phyloP scores from a whole-genome alignment of 2,329 filamentous ascomycete genomes.

The Phyllosticta citriasiana region DNA sequence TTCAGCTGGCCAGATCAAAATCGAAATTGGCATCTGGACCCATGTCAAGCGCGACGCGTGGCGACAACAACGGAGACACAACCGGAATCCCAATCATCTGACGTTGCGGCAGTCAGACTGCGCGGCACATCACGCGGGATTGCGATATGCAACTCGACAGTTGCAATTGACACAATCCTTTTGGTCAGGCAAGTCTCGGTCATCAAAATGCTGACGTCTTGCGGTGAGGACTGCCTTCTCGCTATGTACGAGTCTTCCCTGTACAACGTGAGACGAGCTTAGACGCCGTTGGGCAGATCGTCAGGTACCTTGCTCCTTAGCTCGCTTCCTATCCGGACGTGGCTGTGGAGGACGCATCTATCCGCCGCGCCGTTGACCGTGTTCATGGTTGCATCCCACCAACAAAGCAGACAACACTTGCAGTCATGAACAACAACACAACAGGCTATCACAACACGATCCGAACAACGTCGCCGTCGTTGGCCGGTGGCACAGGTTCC shows the following conservation, averaged over 20 bases:
- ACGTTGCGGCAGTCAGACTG: background rate
- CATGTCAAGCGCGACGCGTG: background rate
- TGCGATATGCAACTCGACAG: background rate
- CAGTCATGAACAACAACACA: background rate
- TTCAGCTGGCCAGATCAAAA: background rate
- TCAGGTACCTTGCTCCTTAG: background rate
- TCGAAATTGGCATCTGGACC: background rate
- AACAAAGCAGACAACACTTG: background rate
- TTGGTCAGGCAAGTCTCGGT: background rate
- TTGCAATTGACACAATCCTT: background rate
- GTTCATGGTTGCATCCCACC: background rate
- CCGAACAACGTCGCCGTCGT: background rate
- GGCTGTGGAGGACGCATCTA: background rate
- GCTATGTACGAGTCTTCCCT: background rate
- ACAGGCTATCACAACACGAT: background rate
- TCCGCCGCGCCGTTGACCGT: background rate
- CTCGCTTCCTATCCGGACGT: background rate
- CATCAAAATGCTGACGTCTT: background rate
- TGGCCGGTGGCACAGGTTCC: background rate
- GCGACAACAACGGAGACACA: background rate
- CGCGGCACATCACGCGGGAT: background rate
- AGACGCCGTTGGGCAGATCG: background rate
- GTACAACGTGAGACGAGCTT: background rate
- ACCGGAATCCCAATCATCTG: background rate
- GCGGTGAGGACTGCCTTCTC: background rate